These are phyloP conservation scores for Spathaspora gorwiae DNA, from an alignment of 805 yeast genomes.

Conservation along the genomic window DNA sequence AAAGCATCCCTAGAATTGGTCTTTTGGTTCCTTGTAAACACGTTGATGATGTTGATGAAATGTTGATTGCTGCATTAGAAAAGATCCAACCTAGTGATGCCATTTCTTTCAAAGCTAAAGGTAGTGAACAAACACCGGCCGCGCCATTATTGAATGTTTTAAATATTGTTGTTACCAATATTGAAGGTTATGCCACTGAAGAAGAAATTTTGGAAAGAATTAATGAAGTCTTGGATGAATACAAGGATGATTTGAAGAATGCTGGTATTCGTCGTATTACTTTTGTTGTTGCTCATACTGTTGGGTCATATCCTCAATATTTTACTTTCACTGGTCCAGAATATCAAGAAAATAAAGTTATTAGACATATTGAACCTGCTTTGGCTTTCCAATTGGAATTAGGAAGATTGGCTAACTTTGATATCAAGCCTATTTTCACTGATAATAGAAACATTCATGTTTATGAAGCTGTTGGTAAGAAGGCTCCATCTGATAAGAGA, in stretches of 20 bases:
- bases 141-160: constrained; percentile 64
- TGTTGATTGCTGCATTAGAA: constrained; percentile 70
- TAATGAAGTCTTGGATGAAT: constrained; percentile 59
- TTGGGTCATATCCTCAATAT: constrained; percentile 90
- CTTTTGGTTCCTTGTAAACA: constrained; percentile 74
- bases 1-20: constrained; percentile 78
- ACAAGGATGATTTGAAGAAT: constrained; percentile 62
- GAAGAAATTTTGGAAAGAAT: constrained; percentile 62
- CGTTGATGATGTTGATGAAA: constrained; percentile 86
- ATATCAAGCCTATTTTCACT: constrained; percentile 89
- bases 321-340: constrained; percentile 91
- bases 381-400: constrained; percentile 95
- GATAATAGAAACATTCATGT: constrained; percentile 97
- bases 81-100: constrained; percentile 51
- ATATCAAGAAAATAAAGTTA: constrained; percentile 82
- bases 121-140: constrained; percentile 12
- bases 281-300: constrained; percentile 76
- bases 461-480: constrained; percentile 93
- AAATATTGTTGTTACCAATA: constrained; percentile 68
- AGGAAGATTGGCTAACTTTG: constrained; percentile 89
- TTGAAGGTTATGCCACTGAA: constrained; percentile 73
- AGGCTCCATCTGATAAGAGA: constrained; percentile 88
- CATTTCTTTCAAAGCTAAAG: constrained; percentile 26
- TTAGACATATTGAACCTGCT: constrained; percentile 98
- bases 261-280: constrained; percentile 89